Base-by-base conservation (phyloP, 495 filamentous ascomycete species). In the Xylaria nigripes region DNA sequence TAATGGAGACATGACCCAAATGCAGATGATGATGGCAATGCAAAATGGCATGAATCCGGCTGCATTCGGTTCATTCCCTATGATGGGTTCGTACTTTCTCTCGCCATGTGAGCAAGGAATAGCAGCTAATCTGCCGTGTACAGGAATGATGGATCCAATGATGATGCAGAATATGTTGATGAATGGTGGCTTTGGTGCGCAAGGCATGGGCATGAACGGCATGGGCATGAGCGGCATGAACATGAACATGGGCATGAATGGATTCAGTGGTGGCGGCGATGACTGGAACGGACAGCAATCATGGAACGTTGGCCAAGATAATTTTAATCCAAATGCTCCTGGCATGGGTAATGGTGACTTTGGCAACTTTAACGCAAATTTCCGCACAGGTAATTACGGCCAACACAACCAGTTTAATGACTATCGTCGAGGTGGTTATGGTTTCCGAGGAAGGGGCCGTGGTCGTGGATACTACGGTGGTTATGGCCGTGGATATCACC, bases 121-220 rank as follows among this genome's bases (percentile, higher is more conserved):
- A 3, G 41, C 46, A 50, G 48, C 67, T 69, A 59, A 70, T 61
- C 58, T 53, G 63, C 24, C 51, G 56, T 61, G 57, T 61, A 75
- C 82, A 57, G 83, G 81, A 65, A 89, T 91, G 84, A 90, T 95
- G 86, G 87, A 90, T 76, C 87, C 86, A 61, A 91, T 91, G 86
- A 76, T 77, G 73, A 87, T 89, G 81, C 87, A 93, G 71, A 84
- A 81, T 69, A 92, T 94, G 86, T 88, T 87, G 80, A 79, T 81
- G 76, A 80, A 72, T 66, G 85, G 86, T 70, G 87, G 86, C 54
- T 92, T 84, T 73, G 84, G 84, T 63, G 77, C 79, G 66, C 80
- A 80, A 68, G 84, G 83, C 75, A 90, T 90, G 86, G 87, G 85
- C 80, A 92, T 92, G 86, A 85, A 84, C 81, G 85, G 85, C 76